A percentile compares a stretch with the other conserved stretches of the same genome.
These are phyloP conservation scores for Chloropicon primus DNA, from an alignment of 139 green algal species.

Conservation along the genomic window DNA sequence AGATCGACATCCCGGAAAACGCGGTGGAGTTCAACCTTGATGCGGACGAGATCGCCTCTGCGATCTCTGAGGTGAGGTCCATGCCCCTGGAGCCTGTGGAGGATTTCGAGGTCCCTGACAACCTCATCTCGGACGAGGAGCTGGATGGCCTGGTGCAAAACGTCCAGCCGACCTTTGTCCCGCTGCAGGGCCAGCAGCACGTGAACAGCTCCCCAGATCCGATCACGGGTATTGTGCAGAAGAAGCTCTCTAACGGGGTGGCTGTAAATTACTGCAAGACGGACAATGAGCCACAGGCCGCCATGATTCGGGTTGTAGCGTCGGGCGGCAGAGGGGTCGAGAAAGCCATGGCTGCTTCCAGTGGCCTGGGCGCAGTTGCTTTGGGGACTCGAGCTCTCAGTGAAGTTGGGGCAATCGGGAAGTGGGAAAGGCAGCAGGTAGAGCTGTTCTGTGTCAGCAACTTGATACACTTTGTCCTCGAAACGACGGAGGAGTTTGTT, in stretches of 20 bases:
- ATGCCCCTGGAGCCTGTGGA: slow-evolving; percentile 9
- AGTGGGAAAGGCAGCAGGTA: slow-evolving; percentile 67
- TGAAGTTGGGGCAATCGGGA: slow-evolving; percentile 67
- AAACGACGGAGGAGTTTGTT: slow-evolving; percentile 90
- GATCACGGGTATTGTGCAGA: slow-evolving; percentile 58
- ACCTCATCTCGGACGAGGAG: slow-evolving; percentile 53
- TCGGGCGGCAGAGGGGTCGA: slow-evolving; percentile 56
- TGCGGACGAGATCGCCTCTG: background rate
- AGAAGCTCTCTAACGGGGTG: slow-evolving; percentile 83
- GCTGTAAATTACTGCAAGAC: slow-evolving; percentile 68
- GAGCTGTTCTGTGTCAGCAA: slow-evolving; percentile 92
- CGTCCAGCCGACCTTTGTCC: slow-evolving; percentile 57
- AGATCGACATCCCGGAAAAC: background rate
- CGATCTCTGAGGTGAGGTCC: background rate
- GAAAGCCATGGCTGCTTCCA: slow-evolving; percentile 27
- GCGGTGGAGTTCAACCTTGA: background rate
- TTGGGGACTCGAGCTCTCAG: slow-evolving; percentile 66
- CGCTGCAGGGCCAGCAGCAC: slow-evolving; percentile 17
- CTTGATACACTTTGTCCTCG: slow-evolving; percentile 87
- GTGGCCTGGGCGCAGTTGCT: slow-evolving; percentile 50
- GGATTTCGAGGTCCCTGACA: slow-evolving; percentile 69
- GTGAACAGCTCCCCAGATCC: slow-evolving; percentile 9
- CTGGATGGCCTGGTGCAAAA: slow-evolving; percentile 35
- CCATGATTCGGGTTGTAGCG: slow-evolving; percentile 71
- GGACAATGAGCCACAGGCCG: slow-evolving; percentile 78